Conservation (phyloP, 768 basidiomycete genomes). For the Scleroderma citrinum region DNA sequence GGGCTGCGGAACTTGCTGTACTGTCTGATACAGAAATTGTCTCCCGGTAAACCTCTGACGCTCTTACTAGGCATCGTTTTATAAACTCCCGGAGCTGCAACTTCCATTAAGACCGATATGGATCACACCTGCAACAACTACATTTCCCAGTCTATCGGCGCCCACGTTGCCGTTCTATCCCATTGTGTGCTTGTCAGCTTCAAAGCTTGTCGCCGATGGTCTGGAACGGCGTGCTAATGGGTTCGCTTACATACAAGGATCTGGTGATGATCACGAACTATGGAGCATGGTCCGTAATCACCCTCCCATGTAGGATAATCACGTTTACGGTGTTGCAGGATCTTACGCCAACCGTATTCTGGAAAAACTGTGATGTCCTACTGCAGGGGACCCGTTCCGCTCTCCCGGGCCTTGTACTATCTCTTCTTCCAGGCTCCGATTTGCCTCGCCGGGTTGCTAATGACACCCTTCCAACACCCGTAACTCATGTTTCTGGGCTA, state of each 20-base stretch:
- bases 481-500: slow-evolving; percentile 31
- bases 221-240: slow-evolving; percentile 58
- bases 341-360: slow-evolving; percentile 68
- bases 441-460: not conserved
- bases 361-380: slow-evolving; percentile 49
- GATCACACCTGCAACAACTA: slow-evolving; percentile 69
- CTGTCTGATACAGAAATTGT: not conserved
- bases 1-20: slow-evolving; percentile 63
- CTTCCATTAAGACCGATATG: slow-evolving; percentile 80
- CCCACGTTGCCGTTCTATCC: slow-evolving; percentile 43
- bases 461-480: slow-evolving; percentile 5
- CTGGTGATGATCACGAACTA: slow-evolving; percentile 91
- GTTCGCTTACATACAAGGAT: slow-evolving; percentile 87
- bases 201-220: slow-evolving; percentile 57
- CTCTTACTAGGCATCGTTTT: slow-evolving; percentile 57
- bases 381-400: slow-evolving; percentile 42
- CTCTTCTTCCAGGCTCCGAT: slow-evolving; percentile 7
- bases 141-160: slow-evolving; percentile 36
- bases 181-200: slow-evolving; percentile 83
- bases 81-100: slow-evolving; percentile 52
- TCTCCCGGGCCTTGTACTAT: slow-evolving; percentile 34
- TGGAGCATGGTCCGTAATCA: slow-evolving; percentile 63
- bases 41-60: not conserved
- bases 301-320: slow-evolving; percentile 1
- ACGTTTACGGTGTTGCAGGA: slow-evolving; percentile 42